Percentiles rank a stretch among this genome's conserved stretches.
Conservation (phyloP, 169 alveolate species). For the Cryptosporidium bovis region DNA sequence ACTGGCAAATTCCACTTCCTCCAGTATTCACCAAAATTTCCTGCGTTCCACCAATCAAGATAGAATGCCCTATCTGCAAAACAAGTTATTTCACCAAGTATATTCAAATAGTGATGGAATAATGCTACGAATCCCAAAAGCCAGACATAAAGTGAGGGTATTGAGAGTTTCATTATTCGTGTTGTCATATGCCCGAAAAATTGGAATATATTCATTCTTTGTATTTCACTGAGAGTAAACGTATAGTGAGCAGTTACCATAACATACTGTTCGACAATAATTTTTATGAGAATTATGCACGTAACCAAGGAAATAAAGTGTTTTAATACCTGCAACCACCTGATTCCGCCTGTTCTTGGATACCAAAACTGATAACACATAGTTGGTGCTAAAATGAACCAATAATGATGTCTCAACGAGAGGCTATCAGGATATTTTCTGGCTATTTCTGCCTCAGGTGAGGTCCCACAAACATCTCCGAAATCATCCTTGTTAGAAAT, state of each 20-base stretch:
- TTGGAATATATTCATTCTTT: conserved; percentile 76
- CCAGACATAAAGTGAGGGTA: conserved; percentile 94
- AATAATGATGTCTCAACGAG: conserved; percentile 82
- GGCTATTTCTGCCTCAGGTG: conserved; percentile 84
- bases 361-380: conserved; percentile 90
- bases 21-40: conserved; percentile 92
- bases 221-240: conserved; percentile 87
- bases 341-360: conserved; percentile 85
- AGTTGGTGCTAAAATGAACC: conserved; percentile 91
- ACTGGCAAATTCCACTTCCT: conserved; percentile 95
- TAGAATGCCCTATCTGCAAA: conserved; percentile 94
- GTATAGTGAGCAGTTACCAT: conserved; percentile 86
- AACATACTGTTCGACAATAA: conserved; percentile 89
- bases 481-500: conserved; percentile 76
- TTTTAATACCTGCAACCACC: conserved; percentile 81
- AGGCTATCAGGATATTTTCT: conserved; percentile 88
- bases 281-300: conserved; percentile 81
- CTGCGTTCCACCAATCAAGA: conserved; percentile 96
- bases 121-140: conserved; percentile 88
- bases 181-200: conserved; percentile 77
- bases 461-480: conserved; percentile 74
- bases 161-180: conserved; percentile 86
- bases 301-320: conserved; percentile 80
- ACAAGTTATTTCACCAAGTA: conserved; percentile 92
- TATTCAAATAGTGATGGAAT: conserved; percentile 93